Percentiles rank a stretch among this genome's conserved stretches.
These are phyloP conservation scores for Tulasnella sp. DNA, from an alignment of 768 basidiomycete species.

Conservation along the genomic window DNA sequence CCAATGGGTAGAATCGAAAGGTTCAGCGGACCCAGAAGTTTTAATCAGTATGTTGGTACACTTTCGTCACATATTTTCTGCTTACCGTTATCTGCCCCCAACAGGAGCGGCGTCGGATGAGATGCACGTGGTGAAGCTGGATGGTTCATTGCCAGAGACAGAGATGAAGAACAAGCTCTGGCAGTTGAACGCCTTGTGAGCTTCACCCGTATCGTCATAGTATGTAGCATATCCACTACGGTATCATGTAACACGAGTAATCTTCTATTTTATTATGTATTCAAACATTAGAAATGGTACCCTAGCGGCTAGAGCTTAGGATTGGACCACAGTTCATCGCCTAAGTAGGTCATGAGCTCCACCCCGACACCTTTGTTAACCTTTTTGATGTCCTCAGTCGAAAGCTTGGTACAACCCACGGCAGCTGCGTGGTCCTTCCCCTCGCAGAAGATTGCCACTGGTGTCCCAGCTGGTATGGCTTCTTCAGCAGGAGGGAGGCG, in stretches of 20 bases:
- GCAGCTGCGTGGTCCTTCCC: slow-evolving; percentile 89
- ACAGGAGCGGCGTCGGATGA: slow-evolving; percentile 15
- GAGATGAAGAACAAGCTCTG: slow-evolving; percentile 17
- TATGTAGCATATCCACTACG: background rate
- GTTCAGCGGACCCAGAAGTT: background rate
- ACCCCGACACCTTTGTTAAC: slow-evolving; percentile 87
- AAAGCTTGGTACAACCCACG: slow-evolving; percentile 68
- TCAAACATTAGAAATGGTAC: background rate
- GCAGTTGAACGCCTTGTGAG: slow-evolving; percentile 12
- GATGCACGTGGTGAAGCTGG: slow-evolving; percentile 9
- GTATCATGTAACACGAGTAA: background rate
- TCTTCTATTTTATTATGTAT: slow-evolving; percentile 1
- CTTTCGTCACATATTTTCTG: background rate
- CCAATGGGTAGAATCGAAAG: slow-evolving; percentile 14
- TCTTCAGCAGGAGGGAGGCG: slow-evolving; percentile 62
- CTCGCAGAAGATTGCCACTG: slow-evolving; percentile 91
- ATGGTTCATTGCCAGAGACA: slow-evolving; percentile 5
- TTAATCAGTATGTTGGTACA: slow-evolving; percentile 4
- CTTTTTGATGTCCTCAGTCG: slow-evolving; percentile 78
- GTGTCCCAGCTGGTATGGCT: slow-evolving; percentile 52
- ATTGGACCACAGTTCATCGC: slow-evolving; percentile 76
- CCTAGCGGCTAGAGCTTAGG: slow-evolving; percentile 37
- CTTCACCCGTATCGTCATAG: background rate
- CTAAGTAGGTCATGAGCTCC: slow-evolving; percentile 73
- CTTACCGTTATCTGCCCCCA: background rate